Conservation (phyloP, 306 rosid species). For the Herpetospermum pedunculosum region DNA sequence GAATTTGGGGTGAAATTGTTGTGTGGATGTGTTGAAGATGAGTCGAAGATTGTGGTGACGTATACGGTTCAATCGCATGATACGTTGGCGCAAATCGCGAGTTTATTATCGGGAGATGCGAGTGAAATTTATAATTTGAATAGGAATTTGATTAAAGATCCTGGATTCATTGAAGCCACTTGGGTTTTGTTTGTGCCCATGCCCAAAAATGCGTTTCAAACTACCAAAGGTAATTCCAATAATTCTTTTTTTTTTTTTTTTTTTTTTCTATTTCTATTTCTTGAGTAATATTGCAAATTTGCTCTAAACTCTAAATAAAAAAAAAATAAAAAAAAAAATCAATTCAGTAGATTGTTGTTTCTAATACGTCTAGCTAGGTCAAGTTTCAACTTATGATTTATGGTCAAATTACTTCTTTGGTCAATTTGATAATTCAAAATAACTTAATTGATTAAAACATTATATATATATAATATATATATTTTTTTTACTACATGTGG, state of each 20-base stretch:
- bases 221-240: background rate
- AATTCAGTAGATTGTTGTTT: no score
- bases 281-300: no score
- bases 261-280: no score
- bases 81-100: constrained; percentile 31
- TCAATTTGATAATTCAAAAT: no score
- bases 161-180: constrained; percentile 18
- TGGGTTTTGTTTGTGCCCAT: constrained; percentile 64
- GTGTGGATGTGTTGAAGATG: constrained; percentile 53
- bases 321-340: no score
- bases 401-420: no score
- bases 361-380: no score
- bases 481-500: no score
- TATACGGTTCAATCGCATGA: constrained; percentile 53
- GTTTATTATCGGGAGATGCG: constrained; percentile 22
- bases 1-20: constrained; percentile 34
- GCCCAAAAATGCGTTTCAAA: constrained; percentile 34
- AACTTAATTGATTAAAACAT: no score
- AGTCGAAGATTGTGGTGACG: constrained; percentile 51
- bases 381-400: no score
- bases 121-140: constrained; percentile 30
- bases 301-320: no score
- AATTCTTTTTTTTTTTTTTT: background rate
- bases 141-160: constrained; percentile 18
- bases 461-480: no score